These are phyloP conservation scores for Cystobasidium slooffiae DNA, from an alignment of 1,284 basidiomycete species.

Conservation along the genomic window DNA sequence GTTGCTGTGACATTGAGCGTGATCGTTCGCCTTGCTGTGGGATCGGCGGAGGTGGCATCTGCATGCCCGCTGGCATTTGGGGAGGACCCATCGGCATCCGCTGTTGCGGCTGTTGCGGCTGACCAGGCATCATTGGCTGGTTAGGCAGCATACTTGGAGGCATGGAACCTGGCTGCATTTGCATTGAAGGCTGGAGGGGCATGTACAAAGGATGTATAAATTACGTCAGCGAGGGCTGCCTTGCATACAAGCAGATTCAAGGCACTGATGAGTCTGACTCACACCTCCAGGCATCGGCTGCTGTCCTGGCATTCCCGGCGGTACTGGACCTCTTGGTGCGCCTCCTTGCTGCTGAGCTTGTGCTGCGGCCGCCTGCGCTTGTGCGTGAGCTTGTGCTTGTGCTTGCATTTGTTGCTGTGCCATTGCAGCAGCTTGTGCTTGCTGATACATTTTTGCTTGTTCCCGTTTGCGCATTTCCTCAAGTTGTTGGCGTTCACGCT, in stretches of 20 bases:
- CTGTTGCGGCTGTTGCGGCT: conserved; percentile 5
- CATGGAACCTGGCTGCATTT: conserved; percentile 12
- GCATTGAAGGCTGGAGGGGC: conserved; percentile 8
- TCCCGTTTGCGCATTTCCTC: conserved; percentile 47
- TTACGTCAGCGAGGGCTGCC: too few species aligned
- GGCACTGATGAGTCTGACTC: neutral
- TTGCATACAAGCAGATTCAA: neutral
- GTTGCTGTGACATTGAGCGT: conserved; percentile 8
- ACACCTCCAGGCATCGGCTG: conserved; percentile 32
- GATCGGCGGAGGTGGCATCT: conserved; percentile 9
- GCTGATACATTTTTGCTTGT: conserved; percentile 50
- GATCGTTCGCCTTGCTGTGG: conserved; percentile 13
- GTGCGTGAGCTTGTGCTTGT: conserved; percentile 46
- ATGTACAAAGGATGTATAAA: neutral
- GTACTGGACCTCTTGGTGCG: conserved; percentile 19
- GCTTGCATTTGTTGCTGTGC: conserved; percentile 29
- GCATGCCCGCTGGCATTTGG: conserved; percentile 22
- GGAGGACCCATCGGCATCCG: conserved; percentile 17
- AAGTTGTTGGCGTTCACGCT: conserved; percentile 46
- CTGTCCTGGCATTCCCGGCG: conserved; percentile 5
- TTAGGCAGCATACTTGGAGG: conserved; percentile 14
- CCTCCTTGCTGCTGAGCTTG: conserved; percentile 41
- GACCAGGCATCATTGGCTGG: conserved; percentile 9
- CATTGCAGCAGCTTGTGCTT: conserved; percentile 50
- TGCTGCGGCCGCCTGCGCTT: conserved; percentile 24